These are phyloP conservation scores for Yamadazyma laniorum DNA, from an alignment of 805 yeast genomes.

Conservation along the genomic window DNA sequence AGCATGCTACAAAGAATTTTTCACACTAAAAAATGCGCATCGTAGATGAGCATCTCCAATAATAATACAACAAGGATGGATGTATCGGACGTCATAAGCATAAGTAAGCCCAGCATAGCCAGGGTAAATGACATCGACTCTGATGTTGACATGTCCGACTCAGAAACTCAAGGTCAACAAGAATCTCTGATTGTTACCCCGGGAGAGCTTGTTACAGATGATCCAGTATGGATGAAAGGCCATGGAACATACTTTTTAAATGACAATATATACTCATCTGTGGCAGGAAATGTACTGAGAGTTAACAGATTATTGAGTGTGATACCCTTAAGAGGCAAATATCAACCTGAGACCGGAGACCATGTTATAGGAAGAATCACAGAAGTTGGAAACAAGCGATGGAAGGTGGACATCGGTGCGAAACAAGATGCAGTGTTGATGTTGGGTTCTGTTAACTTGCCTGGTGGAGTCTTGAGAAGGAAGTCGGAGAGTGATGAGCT, in stretches of 20 bases:
- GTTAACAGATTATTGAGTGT: conserved; percentile 88
- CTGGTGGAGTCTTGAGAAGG: conserved; percentile 94
- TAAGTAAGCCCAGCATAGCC: conserved; percentile 28
- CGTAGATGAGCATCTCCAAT: conserved; percentile 5
- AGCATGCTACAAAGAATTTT: conserved; percentile 6
- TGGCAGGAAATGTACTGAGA: conserved; percentile 84
- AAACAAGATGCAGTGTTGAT: conserved; percentile 86
- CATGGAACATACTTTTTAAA: conserved; percentile 89
- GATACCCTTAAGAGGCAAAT: conserved; percentile 80
- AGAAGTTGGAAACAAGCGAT: conserved; percentile 89
- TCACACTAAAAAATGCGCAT: conserved; percentile 4
- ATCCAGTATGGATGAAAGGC: conserved; percentile 97
- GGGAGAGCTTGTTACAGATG: conserved; percentile 94
- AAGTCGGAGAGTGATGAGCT: conserved; percentile 94
- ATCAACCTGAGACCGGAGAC: conserved; percentile 94
- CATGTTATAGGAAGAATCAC: conserved; percentile 91
- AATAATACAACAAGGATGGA: conserved; percentile 16
- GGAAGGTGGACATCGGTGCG: conserved; percentile 98
- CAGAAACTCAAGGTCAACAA: conserved; percentile 13
- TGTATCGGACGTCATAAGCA: conserved; percentile 34
- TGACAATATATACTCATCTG: conserved; percentile 80
- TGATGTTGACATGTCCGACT: conserved; percentile 43
- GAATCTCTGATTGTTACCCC: conserved; percentile 68
- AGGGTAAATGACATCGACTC: conserved; percentile 20
- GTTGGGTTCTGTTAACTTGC: conserved; percentile 94